phyloP scores from a whole-genome alignment of 2,329 filamentous ascomycete species.

The Dryadomyces sulphureus region DNA sequence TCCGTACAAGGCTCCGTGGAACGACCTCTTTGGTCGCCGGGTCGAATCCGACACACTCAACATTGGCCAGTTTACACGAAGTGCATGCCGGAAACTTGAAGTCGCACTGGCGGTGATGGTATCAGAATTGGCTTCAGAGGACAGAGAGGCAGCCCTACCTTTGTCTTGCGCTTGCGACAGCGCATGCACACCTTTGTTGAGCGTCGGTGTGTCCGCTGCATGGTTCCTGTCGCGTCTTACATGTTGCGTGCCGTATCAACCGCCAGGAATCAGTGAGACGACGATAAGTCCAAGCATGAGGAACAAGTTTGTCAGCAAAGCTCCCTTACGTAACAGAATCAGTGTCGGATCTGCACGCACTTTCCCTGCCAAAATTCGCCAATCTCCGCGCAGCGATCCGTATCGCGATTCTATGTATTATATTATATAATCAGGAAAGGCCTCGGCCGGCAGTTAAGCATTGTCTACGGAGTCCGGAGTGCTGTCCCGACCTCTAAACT shows the following conservation, averaged over 20 bases:
- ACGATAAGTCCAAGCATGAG: not conserved
- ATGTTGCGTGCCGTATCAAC: too few relatives aligned
- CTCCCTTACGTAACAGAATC: not conserved
- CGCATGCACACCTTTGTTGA: conserved; percentile 4
- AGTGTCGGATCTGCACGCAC: not conserved
- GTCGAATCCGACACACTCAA: conserved; percentile 3
- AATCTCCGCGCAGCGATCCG: too few relatives aligned
- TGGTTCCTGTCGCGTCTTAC: not conserved
- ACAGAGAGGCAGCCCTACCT: not conserved
- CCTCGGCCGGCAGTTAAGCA: too few relatives aligned
- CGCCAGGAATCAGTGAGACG: too few relatives aligned
- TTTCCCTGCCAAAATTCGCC: not conserved
- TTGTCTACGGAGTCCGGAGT: too few relatives aligned
- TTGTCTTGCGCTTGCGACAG: conserved; percentile 4
- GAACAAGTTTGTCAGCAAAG: not conserved
- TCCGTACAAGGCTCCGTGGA: not conserved
- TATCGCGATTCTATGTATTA: too few relatives aligned
- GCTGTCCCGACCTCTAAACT: too few relatives aligned
- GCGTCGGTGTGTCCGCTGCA: conserved; percentile 2
- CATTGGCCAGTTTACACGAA: not conserved
- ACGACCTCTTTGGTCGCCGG: not conserved
- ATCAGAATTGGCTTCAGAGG: not conserved
- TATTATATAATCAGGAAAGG: too few relatives aligned
- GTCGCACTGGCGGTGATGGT: not conserved
- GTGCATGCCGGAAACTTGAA: conserved; percentile 3